Percentiles rank a stretch among this genome's conserved stretches.
Conservation (phyloP, 78 protist species). For the Blattamonas nauphoetae region DNA sequence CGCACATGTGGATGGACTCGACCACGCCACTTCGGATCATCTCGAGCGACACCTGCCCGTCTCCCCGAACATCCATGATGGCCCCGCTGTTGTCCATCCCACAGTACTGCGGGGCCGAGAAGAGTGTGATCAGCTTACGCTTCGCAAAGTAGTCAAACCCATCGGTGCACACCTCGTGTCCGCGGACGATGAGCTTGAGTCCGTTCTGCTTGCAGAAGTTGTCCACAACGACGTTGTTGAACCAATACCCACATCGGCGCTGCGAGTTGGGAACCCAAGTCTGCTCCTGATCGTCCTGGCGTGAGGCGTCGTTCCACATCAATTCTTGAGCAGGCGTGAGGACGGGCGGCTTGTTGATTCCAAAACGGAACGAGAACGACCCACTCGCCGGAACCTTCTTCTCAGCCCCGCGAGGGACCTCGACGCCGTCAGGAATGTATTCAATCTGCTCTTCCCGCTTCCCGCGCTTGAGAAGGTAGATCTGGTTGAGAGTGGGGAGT, state of each 20-base stretch:
- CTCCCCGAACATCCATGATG: neutral
- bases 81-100: constrained; percentile 4
- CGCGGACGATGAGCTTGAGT: constrained; percentile 29
- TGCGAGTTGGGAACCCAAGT: neutral
- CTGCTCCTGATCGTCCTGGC: neutral
- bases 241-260: constrained; percentile 26
- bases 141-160: neutral
- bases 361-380: neutral
- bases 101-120: constrained; percentile 37
- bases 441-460: neutral
- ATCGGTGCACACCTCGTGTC: constrained; percentile 28
- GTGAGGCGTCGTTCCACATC: constrained; percentile 6
- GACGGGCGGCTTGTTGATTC: neutral
- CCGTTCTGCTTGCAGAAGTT: constrained; percentile 25
- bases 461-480: neutral
- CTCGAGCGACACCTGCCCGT: neutral
- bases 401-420: neutral
- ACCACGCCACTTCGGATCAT: no score
- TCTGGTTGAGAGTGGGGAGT: constrained; percentile 5
- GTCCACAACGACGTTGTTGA: constrained; percentile 14
- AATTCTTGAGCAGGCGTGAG: neutral
- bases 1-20: no score
- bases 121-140: constrained; percentile 22
- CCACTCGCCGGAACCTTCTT: neutral
- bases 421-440: neutral